These are phyloP conservation scores for Neurospora africana DNA, from an alignment of 495 filamentous ascomycete genomes.

Conservation along the genomic window DNA sequence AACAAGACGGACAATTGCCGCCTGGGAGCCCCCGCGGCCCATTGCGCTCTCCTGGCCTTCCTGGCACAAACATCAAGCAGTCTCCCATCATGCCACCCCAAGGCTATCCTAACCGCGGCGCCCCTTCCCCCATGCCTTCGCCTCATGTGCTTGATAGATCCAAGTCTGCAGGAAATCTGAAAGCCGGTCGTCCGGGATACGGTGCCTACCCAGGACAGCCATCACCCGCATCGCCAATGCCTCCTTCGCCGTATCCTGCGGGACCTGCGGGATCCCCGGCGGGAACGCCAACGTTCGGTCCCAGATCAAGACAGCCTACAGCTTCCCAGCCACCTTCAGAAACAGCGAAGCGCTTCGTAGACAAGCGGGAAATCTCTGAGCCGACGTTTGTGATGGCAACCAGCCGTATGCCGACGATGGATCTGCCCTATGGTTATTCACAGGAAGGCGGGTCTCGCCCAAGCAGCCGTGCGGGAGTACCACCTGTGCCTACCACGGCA, in stretches of 20 bases:
- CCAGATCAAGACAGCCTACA: conserved; percentile 22
- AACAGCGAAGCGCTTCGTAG: conserved; percentile 51
- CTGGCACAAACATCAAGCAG: conserved; percentile 32
- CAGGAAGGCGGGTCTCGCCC: conserved; percentile 28
- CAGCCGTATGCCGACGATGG: conserved; percentile 57
- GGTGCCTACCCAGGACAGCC: conserved; percentile 24
- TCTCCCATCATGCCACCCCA: conserved; percentile 39
- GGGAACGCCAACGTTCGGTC: conserved; percentile 16
- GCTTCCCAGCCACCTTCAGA: conserved; percentile 38
- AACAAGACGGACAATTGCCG: conserved; percentile 32
- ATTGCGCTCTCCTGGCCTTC: conserved; percentile 35
- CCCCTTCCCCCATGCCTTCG: conserved; percentile 15
- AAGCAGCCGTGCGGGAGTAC: conserved; percentile 15
- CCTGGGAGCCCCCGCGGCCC: conserved; percentile 18
- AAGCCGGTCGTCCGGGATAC: conserved; percentile 20
- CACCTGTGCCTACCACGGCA: conserved; percentile 13
- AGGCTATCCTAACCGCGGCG: conserved; percentile 31
- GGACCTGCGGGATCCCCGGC: conserved; percentile 15
- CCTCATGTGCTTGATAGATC: conserved; percentile 17
- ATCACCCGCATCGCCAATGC: conserved; percentile 37
- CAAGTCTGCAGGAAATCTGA: conserved; percentile 21
- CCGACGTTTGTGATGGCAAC: conserved; percentile 71
- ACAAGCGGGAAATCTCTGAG: conserved; percentile 72
- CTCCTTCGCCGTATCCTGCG: conserved; percentile 18
- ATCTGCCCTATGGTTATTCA: conserved; percentile 34